Evolutionary conservation across 83 land plant genomes (phyloP).

Genomic region (Diphasiastrum complanatum): DNA sequence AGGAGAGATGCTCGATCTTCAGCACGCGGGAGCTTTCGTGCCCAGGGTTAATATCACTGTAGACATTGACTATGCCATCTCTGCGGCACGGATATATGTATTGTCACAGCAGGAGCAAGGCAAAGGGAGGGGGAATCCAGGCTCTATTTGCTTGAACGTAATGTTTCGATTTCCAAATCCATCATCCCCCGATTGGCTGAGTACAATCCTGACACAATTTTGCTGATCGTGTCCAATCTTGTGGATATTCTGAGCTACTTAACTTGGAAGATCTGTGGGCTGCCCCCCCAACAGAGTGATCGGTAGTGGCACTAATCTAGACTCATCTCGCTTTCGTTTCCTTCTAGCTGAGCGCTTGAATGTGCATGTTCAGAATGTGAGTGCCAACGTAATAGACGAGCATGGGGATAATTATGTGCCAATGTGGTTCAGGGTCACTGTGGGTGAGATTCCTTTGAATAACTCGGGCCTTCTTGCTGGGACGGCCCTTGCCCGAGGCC

Average conservation of each 20-base stretch:
- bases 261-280: slow-evolving; percentile 71
- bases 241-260: slow-evolving; percentile 75
- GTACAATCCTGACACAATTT: slow-evolving; percentile 53
- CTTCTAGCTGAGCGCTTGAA: slow-evolving; percentile 66
- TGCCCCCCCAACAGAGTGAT: slow-evolving; percentile 76
- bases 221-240: slow-evolving; percentile 77
- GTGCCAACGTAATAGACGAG: slow-evolving; percentile 78
- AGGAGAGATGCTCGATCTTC: slow-evolving; percentile 91
- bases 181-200: slow-evolving; percentile 57
- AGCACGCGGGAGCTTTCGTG: slow-evolving; percentile 87
- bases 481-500: no score
- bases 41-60: slow-evolving; percentile 59
- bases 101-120: slow-evolving; percentile 77
- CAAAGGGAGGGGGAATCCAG: slow-evolving; percentile 69
- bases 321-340: slow-evolving; percentile 73
- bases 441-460: slow-evolving; percentile 62
- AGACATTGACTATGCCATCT: slow-evolving; percentile 53
- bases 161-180: slow-evolving; percentile 34
- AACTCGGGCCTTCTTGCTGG: no score
- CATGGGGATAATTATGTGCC: slow-evolving; percentile 94
- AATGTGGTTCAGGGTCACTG: slow-evolving; percentile 73
- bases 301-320: slow-evolving; percentile 87
- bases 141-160: slow-evolving; percentile 56
- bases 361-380: slow-evolving; percentile 80
- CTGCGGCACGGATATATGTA: slow-evolving; percentile 62